Evolutionary conservation across 1,284 basidiomycete genomes (phyloP).

Genomic region (Austropuccinia psidii): DNA sequence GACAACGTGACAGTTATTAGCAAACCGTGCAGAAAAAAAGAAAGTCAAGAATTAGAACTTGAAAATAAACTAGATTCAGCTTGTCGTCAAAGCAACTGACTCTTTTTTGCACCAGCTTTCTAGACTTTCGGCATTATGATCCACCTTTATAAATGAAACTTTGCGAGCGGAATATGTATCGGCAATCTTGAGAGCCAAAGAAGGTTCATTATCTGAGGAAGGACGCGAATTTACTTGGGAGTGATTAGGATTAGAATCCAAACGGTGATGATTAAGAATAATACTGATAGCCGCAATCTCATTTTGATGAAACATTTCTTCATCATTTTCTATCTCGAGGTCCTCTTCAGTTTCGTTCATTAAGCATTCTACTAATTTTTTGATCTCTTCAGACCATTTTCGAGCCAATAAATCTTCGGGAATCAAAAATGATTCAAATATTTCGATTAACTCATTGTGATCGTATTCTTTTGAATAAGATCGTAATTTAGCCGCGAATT

Average conservation of each 20-base stretch:
- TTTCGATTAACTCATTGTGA: not conserved
- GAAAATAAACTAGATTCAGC: too few relatives aligned
- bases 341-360: not conserved
- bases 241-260: not conserved
- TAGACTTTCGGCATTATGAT: constrained; percentile 3
- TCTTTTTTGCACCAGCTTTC: constrained; percentile 16
- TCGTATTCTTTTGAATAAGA: not conserved
- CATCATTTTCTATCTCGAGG: constrained; percentile 4
- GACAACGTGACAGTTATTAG: too few relatives aligned
- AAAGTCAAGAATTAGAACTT: too few relatives aligned
- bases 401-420: constrained; percentile 7
- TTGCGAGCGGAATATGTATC: not conserved
- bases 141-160: constrained; percentile 13
- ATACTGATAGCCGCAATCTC: constrained; percentile 5
- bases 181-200: not conserved
- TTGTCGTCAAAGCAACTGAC: constrained; percentile 11
- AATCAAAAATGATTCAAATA: constrained; percentile 21
- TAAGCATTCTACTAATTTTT: not conserved
- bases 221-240: not conserved
- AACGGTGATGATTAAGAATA: not conserved
- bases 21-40: too few relatives aligned
- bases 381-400: constrained; percentile 18
- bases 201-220: not conserved
- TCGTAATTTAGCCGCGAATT: not conserved
- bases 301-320: constrained; percentile 23